phyloP scores from a whole-genome alignment of 139 green algal species.

The Chlamydomonas sp. region DNA sequence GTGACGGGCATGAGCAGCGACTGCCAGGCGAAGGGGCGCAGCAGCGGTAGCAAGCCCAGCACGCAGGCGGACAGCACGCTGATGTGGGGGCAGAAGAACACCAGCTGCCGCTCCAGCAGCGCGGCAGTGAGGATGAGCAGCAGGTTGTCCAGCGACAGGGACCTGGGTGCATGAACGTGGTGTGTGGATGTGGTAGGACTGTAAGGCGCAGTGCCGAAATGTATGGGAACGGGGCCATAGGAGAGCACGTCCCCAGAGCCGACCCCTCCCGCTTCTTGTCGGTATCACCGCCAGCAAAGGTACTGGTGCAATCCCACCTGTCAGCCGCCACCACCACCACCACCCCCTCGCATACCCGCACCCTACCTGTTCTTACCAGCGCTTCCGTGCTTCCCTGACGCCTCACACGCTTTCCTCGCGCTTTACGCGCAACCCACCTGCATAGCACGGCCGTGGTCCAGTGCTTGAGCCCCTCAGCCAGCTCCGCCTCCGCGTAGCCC shows the following conservation, averaged over 20 bases:
- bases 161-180: conserved; percentile 30
- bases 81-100: conserved; percentile 91
- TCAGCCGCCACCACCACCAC: no score
- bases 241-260: no score
- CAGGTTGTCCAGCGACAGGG: conserved; percentile 86
- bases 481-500: conserved; percentile 61
- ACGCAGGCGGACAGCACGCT: conserved; percentile 74
- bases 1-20: conserved; percentile 88
- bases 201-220: neutral
- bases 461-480: conserved; percentile 47
- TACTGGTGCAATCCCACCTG: no score
- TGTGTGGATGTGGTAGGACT: neutral
- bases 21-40: conserved; percentile 90
- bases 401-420: neutral
- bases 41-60: conserved; percentile 82
- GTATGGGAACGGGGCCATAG: no score
- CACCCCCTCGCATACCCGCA: no score
- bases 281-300: no score
- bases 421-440: conserved; percentile 35
- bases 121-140: conserved; percentile 76
- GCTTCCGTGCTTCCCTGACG: no score
- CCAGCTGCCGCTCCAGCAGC: conserved; percentile 90
- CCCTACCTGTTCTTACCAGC: no score
- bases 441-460: conserved; percentile 85
- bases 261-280: no score